Base-by-base conservation (phyloP, 257 asterid species). In the Fraxinus cuspidata region DNA sequence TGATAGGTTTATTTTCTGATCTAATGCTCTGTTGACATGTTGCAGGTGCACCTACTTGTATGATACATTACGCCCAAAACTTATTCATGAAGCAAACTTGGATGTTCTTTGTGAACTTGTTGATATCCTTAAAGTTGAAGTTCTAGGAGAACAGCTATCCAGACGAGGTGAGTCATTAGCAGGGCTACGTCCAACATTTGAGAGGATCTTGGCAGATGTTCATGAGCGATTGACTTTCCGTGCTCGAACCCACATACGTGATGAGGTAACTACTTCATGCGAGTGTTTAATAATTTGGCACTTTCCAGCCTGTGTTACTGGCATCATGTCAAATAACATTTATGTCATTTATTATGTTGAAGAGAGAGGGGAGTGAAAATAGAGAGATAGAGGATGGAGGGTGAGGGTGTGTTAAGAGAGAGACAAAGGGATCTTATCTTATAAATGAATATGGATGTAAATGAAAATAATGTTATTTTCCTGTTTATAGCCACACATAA, bases 31-130 rank as follows among this genome's bases (percentile, higher is more conserved):
- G 81, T 70, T 75, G 71, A 77, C 80, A 60, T 64, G 16, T 84
- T 90, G 84, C 96, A 96, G 97, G 91, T 96, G 97, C 83, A 93
- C 97, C 21, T 89, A 90, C 90, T 83, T 96, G 85, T 96, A 92
- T 86, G 99, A 96, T 81, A 96, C 96, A 40, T 84, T 93, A 74
- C 92, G 98, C 37, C 98, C 98, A 25, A 96, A 90, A 84, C 97
- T 96, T 74, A 93, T 93, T 84, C 98, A 96, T 80, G 99, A 96
- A 89, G 94, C 94, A 72, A 93, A 90, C 87, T 91, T 96, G 83
- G 99, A 96, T 89, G 87, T 86, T 80, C 98, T 96, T 75, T 96
- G 99, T 83, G 98, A 96, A 79, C 92, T 96, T 66, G 97, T 96
- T 81, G 94, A 93, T 81, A 93, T 96, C 86, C 92, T 96, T 72